Conservation (phyloP, 2,329 filamentous ascomycete species). For the Xylariaceae sp. region DNA sequence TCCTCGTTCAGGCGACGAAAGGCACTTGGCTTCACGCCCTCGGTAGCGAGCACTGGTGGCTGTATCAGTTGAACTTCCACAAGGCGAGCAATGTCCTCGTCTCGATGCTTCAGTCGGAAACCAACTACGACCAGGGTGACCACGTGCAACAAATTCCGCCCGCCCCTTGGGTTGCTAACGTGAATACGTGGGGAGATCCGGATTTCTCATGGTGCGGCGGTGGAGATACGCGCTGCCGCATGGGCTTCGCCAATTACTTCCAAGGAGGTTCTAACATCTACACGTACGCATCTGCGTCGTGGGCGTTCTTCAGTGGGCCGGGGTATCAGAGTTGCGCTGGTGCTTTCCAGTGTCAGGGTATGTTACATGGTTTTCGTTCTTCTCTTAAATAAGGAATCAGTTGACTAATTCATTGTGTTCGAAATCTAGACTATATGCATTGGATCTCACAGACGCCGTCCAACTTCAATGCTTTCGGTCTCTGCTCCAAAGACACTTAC, state of each 20-base stretch:
- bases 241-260: constrained; percentile 43
- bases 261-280: constrained; percentile 41
- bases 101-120: constrained; percentile 52
- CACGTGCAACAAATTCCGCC: constrained; percentile 36
- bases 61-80: constrained; percentile 57
- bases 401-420: background rate
- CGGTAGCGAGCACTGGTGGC: constrained; percentile 54
- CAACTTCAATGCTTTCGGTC: constrained; percentile 40
- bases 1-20: constrained; percentile 42
- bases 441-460: constrained; percentile 37
- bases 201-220: constrained; percentile 40
- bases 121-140: constrained; percentile 47
- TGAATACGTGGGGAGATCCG: constrained; percentile 39
- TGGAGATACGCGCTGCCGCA: constrained; percentile 39
- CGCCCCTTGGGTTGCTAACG: constrained; percentile 39
- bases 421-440: constrained; percentile 35
- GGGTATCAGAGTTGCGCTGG: constrained; percentile 35
- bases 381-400: background rate
- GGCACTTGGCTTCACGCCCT: constrained; percentile 52
- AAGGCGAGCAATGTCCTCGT: constrained; percentile 49
- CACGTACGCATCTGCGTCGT: constrained; percentile 41
- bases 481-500: constrained; percentile 40
- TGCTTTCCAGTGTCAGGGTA: constrained; percentile 34
- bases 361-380: constrained; percentile 9
- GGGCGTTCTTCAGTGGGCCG: constrained; percentile 43